Percentiles rank a stretch among this genome's conserved stretches.
Conservation (phyloP, 345 rosid genomes). For the Gynandropsis gynandra region DNA sequence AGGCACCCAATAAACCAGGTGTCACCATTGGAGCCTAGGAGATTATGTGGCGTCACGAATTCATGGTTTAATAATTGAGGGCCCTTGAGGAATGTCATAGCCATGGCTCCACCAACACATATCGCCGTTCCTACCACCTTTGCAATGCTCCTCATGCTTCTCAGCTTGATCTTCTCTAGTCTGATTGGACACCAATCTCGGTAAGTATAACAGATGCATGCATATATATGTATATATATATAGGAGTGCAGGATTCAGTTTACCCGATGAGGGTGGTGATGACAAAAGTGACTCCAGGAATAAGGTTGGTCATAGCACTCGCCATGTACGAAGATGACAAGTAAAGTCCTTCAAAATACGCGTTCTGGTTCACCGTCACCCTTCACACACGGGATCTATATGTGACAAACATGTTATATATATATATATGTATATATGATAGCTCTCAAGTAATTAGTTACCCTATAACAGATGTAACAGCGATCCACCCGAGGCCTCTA, state of each 20-base stretch:
- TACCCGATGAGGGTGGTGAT: conserved; percentile 35
- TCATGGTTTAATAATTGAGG: conserved; percentile 41
- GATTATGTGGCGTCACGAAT: too few relatives aligned
- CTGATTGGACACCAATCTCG: conserved; percentile 30
- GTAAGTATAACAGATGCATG: too few relatives aligned
- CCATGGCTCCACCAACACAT: conserved; percentile 63
- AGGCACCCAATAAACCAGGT: conserved; percentile 50
- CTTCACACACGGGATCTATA: background rate
- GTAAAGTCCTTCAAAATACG: conserved; percentile 32
- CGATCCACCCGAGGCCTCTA: conserved; percentile 32
- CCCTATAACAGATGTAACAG: conserved; percentile 35
- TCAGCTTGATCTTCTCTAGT: conserved; percentile 43
- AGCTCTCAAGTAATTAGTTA: background rate
- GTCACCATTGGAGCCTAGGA: conserved; percentile 8
- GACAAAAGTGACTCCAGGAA: conserved; percentile 37
- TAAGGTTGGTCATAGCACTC: conserved; percentile 35
- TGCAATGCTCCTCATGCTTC: conserved; percentile 52
- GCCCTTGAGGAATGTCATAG: conserved; percentile 53
- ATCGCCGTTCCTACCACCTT: conserved; percentile 58
- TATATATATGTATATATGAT: too few relatives aligned
- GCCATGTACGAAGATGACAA: conserved; percentile 38
- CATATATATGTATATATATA: background rate
- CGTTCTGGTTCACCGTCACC: conserved; percentile 30
- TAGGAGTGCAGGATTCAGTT: background rate
- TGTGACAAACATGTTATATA: background rate